Evolutionary conservation across 2,329 filamentous ascomycete genomes (phyloP).

Genomic region (Cercospora zeina): DNA sequence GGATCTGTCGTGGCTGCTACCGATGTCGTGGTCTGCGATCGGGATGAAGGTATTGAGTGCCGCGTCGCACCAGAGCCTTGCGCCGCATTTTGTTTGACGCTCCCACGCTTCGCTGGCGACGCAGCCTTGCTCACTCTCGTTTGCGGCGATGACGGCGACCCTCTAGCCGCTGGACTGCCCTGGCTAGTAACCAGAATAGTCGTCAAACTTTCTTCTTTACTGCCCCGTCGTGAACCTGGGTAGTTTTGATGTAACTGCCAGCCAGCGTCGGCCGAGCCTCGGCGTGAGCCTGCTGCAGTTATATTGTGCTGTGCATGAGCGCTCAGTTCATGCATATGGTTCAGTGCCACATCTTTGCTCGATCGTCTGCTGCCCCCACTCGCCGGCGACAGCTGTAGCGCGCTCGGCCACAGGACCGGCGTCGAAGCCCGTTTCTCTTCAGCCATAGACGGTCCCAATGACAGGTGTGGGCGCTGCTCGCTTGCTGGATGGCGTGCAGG

Average conservation of each 20-base stretch:
- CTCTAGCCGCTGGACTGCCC: slow-evolving; percentile 32
- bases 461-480: slow-evolving; percentile 33
- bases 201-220: slow-evolving; percentile 41
- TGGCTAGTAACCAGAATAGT: slow-evolving; percentile 41
- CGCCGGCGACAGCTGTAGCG: slow-evolving; percentile 30
- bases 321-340: slow-evolving; percentile 38
- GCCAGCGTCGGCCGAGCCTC: slow-evolving; percentile 41
- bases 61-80: slow-evolving; percentile 21
- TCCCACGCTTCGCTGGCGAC: slow-evolving; percentile 30
- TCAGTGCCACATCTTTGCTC: slow-evolving; percentile 42
- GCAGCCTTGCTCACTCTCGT: slow-evolving; percentile 23
- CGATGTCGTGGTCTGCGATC: slow-evolving; percentile 40
- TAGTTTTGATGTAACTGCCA: slow-evolving; percentile 40
- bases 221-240: slow-evolving; percentile 37
- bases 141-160: slow-evolving; percentile 30
- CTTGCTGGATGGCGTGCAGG: slow-evolving; percentile 30
- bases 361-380: slow-evolving; percentile 37
- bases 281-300: slow-evolving; percentile 33
- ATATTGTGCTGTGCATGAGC: slow-evolving; percentile 36
- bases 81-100: slow-evolving; percentile 24
- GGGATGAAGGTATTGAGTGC: slow-evolving; percentile 36
- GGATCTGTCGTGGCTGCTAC: slow-evolving; percentile 37
- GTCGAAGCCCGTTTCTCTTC: slow-evolving; percentile 35
- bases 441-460: slow-evolving; percentile 24
- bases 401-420: slow-evolving; percentile 27